phyloP scores from a whole-genome alignment of 345 rosid species.

The Eucalyptus polybractea region DNA sequence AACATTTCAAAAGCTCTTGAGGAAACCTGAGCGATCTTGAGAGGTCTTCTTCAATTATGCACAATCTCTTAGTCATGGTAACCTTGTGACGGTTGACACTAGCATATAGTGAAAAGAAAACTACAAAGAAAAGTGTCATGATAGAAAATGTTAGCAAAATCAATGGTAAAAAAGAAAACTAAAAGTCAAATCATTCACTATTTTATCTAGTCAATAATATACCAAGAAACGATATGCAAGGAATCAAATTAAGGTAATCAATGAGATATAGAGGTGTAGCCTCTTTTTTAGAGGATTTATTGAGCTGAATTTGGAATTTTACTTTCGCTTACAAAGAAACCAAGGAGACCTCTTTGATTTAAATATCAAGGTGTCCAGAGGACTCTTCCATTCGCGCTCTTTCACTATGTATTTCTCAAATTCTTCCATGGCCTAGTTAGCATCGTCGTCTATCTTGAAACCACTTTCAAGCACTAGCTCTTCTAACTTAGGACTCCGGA shows the following conservation, averaged over 20 bases:
- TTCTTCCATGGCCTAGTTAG: neutral
- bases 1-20: neutral
- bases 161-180: neutral
- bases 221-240: neutral
- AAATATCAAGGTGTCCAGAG: neutral
- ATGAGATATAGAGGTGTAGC: neutral
- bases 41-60: neutral
- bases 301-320: neutral
- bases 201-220: neutral
- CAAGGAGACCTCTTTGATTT: neutral
- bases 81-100: neutral
- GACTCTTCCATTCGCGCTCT: neutral
- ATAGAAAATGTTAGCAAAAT: no score
- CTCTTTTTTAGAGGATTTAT: neutral
- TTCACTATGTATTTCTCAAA: neutral
- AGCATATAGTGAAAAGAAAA: neutral
- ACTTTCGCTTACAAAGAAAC: neutral
- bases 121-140: neutral
- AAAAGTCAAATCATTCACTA: neutral
- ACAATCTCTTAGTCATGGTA: no score
- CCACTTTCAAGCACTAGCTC: neutral
- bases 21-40: no score
- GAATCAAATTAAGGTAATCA: no score
- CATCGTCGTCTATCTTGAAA: fast-evolving
- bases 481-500: neutral